Evolutionary conservation across 352 stramenopile genomes (phyloP).

Genomic region (Globisporangium mamillatum): DNA sequence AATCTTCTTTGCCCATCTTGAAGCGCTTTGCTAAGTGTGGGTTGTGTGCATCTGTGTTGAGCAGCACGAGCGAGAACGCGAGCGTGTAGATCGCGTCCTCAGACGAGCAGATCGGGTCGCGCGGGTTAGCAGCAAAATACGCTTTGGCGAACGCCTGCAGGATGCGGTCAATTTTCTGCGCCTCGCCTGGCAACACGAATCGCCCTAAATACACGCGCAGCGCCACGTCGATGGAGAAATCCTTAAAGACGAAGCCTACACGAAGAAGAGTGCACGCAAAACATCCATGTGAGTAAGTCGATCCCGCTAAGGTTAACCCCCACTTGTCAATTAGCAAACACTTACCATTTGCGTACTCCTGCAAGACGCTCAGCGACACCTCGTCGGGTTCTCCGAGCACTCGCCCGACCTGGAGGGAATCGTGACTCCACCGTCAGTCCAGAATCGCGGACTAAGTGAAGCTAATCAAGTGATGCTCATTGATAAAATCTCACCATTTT

Average conservation of each 20-base stretch:
- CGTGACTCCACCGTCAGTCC: not conserved
- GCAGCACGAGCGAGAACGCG: constrained; percentile 71
- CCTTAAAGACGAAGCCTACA: constrained; percentile 58
- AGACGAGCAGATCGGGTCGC: constrained; percentile 47
- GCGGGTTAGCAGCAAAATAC: constrained; percentile 56
- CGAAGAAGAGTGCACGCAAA: too few species aligned
- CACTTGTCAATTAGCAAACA: too few species aligned
- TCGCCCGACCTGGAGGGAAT: constrained; percentile 37
- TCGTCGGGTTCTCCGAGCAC: constrained; percentile 67
- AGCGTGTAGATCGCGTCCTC: constrained; percentile 79
- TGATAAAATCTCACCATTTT: constrained; percentile 42
- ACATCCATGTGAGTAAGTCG: too few species aligned
- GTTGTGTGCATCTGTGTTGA: constrained; percentile 83
- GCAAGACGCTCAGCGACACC: constrained; percentile 53
- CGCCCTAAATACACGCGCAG: constrained; percentile 71
- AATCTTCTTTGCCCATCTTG: constrained; percentile 75
- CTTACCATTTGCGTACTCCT: constrained; percentile 63
- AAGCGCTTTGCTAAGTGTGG: constrained; percentile 54
- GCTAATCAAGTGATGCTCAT: not conserved
- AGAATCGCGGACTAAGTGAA: not conserved
- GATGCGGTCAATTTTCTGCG: constrained; percentile 86
- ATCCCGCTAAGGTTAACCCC: not conserved
- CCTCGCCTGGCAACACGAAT: constrained; percentile 69
- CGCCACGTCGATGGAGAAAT: constrained; percentile 58
- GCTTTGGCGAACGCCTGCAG: constrained; percentile 73